Evolutionary conservation across 164 flowering plant species (phyloP).

Genomic region (Platanus orientalis): DNA sequence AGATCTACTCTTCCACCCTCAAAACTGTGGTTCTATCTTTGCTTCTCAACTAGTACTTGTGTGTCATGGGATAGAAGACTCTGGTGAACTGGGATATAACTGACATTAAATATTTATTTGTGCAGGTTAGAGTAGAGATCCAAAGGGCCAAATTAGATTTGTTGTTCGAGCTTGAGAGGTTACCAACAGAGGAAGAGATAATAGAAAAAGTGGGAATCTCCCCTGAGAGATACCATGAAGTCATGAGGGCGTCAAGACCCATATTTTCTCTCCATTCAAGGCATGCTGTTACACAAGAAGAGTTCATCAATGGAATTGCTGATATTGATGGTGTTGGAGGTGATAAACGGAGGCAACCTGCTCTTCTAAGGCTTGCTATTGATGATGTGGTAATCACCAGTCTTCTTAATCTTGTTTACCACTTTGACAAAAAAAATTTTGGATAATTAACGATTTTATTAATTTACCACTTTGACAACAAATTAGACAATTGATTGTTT

Average conservation of each 20-base stretch:
- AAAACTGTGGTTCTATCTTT: not conserved
- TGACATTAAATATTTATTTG: not conserved
- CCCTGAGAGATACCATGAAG: slow-evolving; percentile 71
- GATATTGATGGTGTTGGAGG: slow-evolving; percentile 71
- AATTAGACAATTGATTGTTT: not conserved
- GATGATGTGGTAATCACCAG: slow-evolving; percentile 87
- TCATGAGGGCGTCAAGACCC: slow-evolving; percentile 68
- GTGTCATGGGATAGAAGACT: not conserved
- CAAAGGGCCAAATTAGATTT: slow-evolving; percentile 65
- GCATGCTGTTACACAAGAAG: slow-evolving; percentile 74
- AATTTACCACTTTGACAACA: not conserved
- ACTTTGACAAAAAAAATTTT: not conserved
- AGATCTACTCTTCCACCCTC: not conserved
- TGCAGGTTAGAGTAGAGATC: slow-evolving; percentile 81
- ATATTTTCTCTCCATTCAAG: slow-evolving; percentile 71
- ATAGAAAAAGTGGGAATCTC: slow-evolving; percentile 66
- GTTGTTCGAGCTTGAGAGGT: slow-evolving; percentile 55
- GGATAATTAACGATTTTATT: too few species aligned
- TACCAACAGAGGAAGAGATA: slow-evolving; percentile 81
- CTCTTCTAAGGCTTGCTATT: slow-evolving; percentile 90
- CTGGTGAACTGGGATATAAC: not conserved
- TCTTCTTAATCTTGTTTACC: not conserved
- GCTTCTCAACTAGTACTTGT: not conserved
- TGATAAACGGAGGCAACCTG: slow-evolving; percentile 64
- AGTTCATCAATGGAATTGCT: slow-evolving; percentile 62